A percentile compares a stretch with the other conserved stretches of the same genome.
phyloP scores from a whole-genome alignment of 257 asterid species.

The Solanum medicagineum region DNA sequence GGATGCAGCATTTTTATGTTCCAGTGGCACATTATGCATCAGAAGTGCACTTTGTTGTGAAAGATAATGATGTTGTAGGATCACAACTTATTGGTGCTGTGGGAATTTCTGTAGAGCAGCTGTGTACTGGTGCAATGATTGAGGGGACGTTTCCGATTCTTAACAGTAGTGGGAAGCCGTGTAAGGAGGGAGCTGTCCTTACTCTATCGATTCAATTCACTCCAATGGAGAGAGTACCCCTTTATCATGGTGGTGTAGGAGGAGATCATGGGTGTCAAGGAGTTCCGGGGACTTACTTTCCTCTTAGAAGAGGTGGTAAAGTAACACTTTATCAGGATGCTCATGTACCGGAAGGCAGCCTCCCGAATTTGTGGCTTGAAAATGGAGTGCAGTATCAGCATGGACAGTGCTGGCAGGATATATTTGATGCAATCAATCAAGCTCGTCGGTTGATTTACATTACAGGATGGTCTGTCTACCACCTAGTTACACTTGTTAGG shows the following conservation, averaged over 20 bases:
- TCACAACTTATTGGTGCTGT: conserved; percentile 80
- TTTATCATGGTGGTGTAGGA: conserved; percentile 74
- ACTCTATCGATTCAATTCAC: conserved; percentile 57
- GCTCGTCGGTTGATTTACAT: conserved; percentile 73
- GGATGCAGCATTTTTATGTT: conserved; percentile 76
- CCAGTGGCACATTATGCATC: conserved; percentile 81
- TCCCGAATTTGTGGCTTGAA: conserved; percentile 41
- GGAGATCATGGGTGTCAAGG: conserved; percentile 39
- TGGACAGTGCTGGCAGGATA: conserved; percentile 67
- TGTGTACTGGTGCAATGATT: conserved; percentile 28
- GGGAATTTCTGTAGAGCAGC: conserved; percentile 57
- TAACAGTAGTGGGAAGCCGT: conserved; percentile 45
- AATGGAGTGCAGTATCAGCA: conserved; percentile 34
- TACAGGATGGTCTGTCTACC: conserved; percentile 91
- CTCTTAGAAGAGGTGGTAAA: conserved; percentile 56
- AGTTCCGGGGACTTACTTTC: conserved; percentile 78
- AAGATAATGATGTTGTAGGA: conserved; percentile 78
- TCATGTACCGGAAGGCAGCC: conserved; percentile 39
- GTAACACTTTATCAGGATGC: conserved; percentile 85
- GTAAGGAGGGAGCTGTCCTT: conserved; percentile 53
- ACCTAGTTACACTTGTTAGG: conserved; percentile 64
- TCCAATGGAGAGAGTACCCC: conserved; percentile 39
- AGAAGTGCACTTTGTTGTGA: conserved; percentile 80
- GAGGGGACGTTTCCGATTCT: conserved; percentile 59
- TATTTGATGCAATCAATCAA: conserved; percentile 52